Base-by-base conservation (phyloP, 768 basidiomycete species). In the Tylopilus balloui region DNA sequence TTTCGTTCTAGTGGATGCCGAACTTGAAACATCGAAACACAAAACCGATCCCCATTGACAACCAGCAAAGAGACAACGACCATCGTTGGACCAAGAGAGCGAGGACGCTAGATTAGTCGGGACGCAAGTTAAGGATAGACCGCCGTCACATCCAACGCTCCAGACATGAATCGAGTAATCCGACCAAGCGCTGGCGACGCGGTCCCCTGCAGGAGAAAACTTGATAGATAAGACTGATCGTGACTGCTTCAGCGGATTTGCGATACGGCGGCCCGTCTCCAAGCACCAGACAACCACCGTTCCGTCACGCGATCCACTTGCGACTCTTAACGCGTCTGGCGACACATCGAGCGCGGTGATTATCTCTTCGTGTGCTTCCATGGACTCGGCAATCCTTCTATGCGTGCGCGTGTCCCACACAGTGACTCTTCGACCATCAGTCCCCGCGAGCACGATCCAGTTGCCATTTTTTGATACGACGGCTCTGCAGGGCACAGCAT, bases 341-440 rank as follows among this genome's bases (percentile, higher is more conserved):
- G 62, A 65, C 9, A 65, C 49, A 27, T 59, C 60, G n/a, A 63
- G 53, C 6, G 54, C 35, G 10, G 47, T 51, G 6, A 64, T 62
- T 17, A 42, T 48, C 28, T 53, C 40, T 1, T 48, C 40, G 29
- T 62, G 57, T 17, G 40, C 47, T 17, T 43, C 57, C 9, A 13
- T 21, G 27, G 43, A 59, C 36, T 52, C 50, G 31, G 35, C 36
- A 27, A 48, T 24, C 25, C 9, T 56, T 41, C 46, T 38, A 11
- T 29, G 34, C 13, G 54, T 52, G 12, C 21, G 32, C 15, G 46
- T 28, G 15, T 52, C 45, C 51, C 52, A 56, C 12, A 62, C 28
- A 1, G 38, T n/a, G 29, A 62, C 12, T 19, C 3, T 45, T 35
- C 37, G 41, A 12, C 53, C 48, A 11, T 17, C 24, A 19, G 20